Evolutionary conservation across 257 asterid species (phyloP).

Genomic region (Salvia hispanica): DNA sequence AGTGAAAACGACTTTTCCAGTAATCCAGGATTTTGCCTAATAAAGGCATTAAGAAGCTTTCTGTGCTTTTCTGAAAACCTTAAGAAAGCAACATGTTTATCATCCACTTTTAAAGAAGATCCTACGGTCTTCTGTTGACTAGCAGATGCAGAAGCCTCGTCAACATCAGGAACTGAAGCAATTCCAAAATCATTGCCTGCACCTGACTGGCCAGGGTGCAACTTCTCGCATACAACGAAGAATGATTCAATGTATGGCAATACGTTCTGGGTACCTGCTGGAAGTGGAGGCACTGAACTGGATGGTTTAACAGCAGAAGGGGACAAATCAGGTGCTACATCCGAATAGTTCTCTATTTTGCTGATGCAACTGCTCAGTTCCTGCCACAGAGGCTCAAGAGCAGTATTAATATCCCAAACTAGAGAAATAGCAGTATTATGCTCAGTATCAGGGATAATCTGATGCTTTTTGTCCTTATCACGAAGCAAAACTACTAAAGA

Average conservation of each 20-base stretch:
- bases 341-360: slow-evolving; percentile 85
- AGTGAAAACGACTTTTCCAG: slow-evolving; percentile 92
- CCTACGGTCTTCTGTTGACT: slow-evolving; percentile 59
- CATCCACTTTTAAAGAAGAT: slow-evolving; percentile 60
- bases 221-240: slow-evolving; percentile 89
- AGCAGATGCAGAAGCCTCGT: slow-evolving; percentile 65
- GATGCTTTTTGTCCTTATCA: slow-evolving; percentile 58
- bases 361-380: slow-evolving; percentile 87
- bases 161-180: slow-evolving; percentile 63
- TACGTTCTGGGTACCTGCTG: slow-evolving; percentile 89
- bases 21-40: slow-evolving; percentile 92
- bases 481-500: slow-evolving; percentile 67
- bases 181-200: slow-evolving; percentile 54
- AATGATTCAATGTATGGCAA: slow-evolving; percentile 93
- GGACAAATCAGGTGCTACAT: slow-evolving; percentile 58
- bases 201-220: slow-evolving; percentile 69
- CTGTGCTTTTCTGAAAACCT: slow-evolving; percentile 86
- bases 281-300: slow-evolving; percentile 71
- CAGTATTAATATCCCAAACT: slow-evolving; percentile 69
- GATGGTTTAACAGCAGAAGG: slow-evolving; percentile 62
- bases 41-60: slow-evolving; percentile 85
- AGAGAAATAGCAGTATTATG: slow-evolving; percentile 54
- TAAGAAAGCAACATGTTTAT: slow-evolving; percentile 74
- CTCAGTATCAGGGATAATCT: slow-evolving; percentile 52
- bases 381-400: slow-evolving; percentile 93